These are phyloP conservation scores for Bolboschoenus planiculmis DNA, from an alignment of 176 grass and related monocot genomes.

Conservation along the genomic window DNA sequence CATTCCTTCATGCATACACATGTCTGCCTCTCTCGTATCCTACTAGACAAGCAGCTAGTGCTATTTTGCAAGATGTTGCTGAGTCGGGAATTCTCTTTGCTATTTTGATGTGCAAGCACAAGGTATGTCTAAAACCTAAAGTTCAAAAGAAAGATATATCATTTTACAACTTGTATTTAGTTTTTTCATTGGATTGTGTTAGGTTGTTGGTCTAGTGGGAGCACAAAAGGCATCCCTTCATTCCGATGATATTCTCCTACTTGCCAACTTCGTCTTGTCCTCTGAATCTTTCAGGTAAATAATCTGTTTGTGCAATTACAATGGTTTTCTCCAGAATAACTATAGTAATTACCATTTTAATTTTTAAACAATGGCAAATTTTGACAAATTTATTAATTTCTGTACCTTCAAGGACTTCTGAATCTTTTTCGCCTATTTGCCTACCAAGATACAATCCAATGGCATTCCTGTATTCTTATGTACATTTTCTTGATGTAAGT, in stretches of 20 bases:
- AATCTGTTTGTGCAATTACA: neutral
- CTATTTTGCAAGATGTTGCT: constrained; percentile 88
- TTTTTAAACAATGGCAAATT: neutral
- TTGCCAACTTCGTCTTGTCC: constrained; percentile 86
- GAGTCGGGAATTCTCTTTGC: constrained; percentile 94
- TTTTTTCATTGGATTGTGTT: constrained; percentile 1
- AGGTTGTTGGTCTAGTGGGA: constrained; percentile 97
- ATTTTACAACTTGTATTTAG: neutral
- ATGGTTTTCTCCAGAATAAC: neutral
- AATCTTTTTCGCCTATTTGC: constrained; percentile 96
- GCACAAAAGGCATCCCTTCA: constrained; percentile 93
- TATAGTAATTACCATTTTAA: neutral
- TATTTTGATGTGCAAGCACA: constrained; percentile 91
- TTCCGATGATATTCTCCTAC: constrained; percentile 91
- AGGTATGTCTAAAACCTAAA: constrained; percentile 41
- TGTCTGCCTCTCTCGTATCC: constrained; percentile 74
- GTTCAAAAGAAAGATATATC: neutral
- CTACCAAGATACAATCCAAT: constrained; percentile 98
- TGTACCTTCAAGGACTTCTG: constrained; percentile 68
- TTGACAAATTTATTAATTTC: constrained; percentile 6
- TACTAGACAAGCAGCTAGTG: constrained; percentile 78
- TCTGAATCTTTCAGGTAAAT: constrained; percentile 95
- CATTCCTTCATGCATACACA: constrained; percentile 98
- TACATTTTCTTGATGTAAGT: constrained; percentile 99
- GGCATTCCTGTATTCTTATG: constrained; percentile 87